Base-by-base conservation (phyloP, 177 flowering plant genomes). In the Vitis hybrid region DNA sequence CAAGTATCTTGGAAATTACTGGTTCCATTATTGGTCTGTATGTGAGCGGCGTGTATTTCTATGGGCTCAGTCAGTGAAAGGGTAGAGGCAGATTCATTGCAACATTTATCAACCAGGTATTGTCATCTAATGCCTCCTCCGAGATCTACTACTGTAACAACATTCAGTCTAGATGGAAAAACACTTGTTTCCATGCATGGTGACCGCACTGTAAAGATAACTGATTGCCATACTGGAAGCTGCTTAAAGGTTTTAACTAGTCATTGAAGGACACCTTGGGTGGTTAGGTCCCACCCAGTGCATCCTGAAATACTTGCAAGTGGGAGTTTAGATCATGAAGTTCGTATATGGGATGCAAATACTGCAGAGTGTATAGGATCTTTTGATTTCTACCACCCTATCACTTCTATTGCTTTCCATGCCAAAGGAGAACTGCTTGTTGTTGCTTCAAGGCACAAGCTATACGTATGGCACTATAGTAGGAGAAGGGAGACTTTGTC, bases 181-280 rank as follows among this genome's bases (percentile, higher is more conserved):
- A 86, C 85, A 2, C 93, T 95, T 70, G 99, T 97, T 62, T 95
- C 99, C 61, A 95, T 98, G 4, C 99, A 95, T 82, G 99, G 99
- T 60, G 99, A 96, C 69, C 98, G 92, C 75, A 94, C 97, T 1
- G 98, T 96, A 62, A 96, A 96, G 82, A 87, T 96, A 76, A 91
- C 94, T 72, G 93, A 96, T 72, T 92, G 94, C 72, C 89, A 83
- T 76, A 87, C 85, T 71, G 94, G 98, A 60, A 87, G 76, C 62
- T 96, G 98, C 85, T 82, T 93, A 78, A 96, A 92, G 80, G 96
- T 96, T 75, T 81, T 96, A 72, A 87, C 82, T 76, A 98, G 99
- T 64, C 99, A 94, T 81, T 83, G 97, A 65, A 88, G 97, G 75
- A 96, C 99, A 11, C 99, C 98, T 7, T 96, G 98, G 99, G 99